Percentiles rank a stretch among this genome's conserved stretches.
phyloP scores from a whole-genome alignment of 176 grass and related monocot species.

The Musa beccarii region DNA sequence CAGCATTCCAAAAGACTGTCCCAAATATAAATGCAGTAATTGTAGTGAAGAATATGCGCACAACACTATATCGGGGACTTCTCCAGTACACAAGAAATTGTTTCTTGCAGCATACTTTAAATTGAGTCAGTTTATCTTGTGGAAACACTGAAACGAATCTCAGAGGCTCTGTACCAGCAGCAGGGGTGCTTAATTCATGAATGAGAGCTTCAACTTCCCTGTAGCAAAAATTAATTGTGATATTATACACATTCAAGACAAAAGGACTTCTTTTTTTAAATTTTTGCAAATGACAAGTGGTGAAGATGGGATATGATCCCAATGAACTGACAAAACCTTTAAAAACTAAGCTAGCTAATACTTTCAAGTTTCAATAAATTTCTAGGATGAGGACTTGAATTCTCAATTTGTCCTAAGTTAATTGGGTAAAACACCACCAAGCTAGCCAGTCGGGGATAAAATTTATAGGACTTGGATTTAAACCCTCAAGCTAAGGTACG shows the following conservation, averaged over 20 bases:
- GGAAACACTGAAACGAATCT: constrained; percentile 50
- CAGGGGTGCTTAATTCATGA: constrained; percentile 39
- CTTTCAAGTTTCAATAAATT: neutral
- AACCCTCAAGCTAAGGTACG: too few relatives aligned
- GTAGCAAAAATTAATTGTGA: neutral
- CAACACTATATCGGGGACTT: constrained; percentile 60
- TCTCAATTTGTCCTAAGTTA: too few relatives aligned
- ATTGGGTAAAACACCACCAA: too few relatives aligned
- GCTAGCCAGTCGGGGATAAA: too few relatives aligned
- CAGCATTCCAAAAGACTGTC: constrained; percentile 63
- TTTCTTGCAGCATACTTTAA: constrained; percentile 40
- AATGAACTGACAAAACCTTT: too few relatives aligned
- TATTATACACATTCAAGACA: neutral
- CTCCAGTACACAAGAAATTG: constrained; percentile 75
- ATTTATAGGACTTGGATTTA: too few relatives aligned
- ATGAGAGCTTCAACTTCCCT: constrained; percentile 47
- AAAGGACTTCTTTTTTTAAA: too few relatives aligned
- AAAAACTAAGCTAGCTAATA: neutral
- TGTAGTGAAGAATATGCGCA: constrained; percentile 53
- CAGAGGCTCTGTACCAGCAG: constrained; percentile 31
- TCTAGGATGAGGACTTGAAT: neutral
- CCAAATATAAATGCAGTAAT: constrained; percentile 48
- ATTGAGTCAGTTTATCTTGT: constrained; percentile 45
- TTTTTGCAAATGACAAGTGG: too few relatives aligned
- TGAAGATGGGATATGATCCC: too few relatives aligned